phyloP scores from a whole-genome alignment of 345 rosid genomes.

The Iberis pinnata region DNA sequence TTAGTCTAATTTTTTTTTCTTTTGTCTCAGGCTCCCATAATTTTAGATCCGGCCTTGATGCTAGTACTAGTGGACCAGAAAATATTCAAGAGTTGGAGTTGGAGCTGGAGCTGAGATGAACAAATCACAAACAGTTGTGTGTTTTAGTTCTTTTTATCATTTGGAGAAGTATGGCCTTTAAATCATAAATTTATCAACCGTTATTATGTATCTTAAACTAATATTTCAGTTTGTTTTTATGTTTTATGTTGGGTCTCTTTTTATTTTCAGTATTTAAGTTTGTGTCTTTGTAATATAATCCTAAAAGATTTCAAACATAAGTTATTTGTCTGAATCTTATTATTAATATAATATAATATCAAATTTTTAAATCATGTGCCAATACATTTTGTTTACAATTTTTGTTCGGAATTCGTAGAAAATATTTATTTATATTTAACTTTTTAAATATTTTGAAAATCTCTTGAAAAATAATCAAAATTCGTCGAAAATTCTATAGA shows the following conservation, averaged over 20 bases:
- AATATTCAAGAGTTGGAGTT: not conserved
- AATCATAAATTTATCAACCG: not conserved
- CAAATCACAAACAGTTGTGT: not conserved
- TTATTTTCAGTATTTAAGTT: not conserved
- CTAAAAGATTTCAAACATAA: slow-evolving; percentile 2
- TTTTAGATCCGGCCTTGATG: too few species aligned
- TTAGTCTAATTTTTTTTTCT: too few species aligned
- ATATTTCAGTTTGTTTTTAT: slow-evolving; percentile 7
- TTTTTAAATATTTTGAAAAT: too few species aligned
- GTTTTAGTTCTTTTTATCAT: not conserved
- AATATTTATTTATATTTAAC: too few species aligned
- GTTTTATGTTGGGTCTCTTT: too few species aligned
- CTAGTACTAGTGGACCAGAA: slow-evolving; percentile 8
- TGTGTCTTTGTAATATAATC: not conserved
- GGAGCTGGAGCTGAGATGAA: too few species aligned
- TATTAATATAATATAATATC: not conserved
- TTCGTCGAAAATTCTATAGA: too few species aligned
- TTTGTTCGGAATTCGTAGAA: too few species aligned
- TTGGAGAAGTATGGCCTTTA: slow-evolving; percentile 1
- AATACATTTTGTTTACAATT: too few species aligned
- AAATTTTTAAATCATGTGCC: not conserved
- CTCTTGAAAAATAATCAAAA: too few species aligned
- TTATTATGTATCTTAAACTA: not conserved
- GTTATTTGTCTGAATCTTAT: not conserved
- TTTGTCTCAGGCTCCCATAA: too few species aligned